A percentile compares a stretch with the other conserved stretches of the same genome.
phyloP scores from a whole-genome alignment of 768 basidiomycete genomes.

The Panus rudis region DNA sequence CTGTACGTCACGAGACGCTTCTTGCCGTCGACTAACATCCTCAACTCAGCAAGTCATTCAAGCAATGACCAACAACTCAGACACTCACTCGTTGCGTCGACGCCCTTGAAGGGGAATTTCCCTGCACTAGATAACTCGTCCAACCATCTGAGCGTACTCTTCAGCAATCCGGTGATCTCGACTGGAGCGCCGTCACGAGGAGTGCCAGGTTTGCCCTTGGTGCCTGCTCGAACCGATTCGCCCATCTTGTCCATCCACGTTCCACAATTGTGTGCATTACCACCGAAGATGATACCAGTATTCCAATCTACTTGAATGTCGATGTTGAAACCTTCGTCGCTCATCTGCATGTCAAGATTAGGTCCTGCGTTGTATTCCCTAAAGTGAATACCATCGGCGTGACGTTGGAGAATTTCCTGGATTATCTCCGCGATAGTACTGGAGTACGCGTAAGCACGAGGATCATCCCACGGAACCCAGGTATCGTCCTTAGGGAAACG shows the following conservation, averaged over 20 bases:
- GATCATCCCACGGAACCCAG: constrained; percentile 90
- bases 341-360: constrained; percentile 97
- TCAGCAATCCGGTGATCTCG: constrained; percentile 90
- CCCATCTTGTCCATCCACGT: constrained; percentile 99
- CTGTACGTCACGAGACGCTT: constrained; percentile 73
- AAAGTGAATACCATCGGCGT: constrained; percentile 88
- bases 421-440: constrained; percentile 90
- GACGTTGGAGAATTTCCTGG: constrained; percentile 93
- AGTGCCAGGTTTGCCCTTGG: constrained; percentile 92
- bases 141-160: constrained; percentile 91
- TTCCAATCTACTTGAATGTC: constrained; percentile 93
- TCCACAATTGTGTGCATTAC: constrained; percentile 80
- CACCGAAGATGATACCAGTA: constrained; percentile 86
- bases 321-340: constrained; percentile 86
- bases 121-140: constrained; percentile 54
- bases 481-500: constrained; percentile 92
- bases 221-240: constrained; percentile 84
- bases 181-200: constrained; percentile 94
- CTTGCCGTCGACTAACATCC: constrained; percentile 55
- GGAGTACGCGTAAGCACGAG: constrained; percentile 72
- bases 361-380: constrained; percentile 95
- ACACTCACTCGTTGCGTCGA: constrained; percentile 65
- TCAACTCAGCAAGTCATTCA: constrained; percentile 5
- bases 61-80: neutral
- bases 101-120: constrained; percentile 87